A percentile compares a stretch with the other conserved stretches of the same genome.
These are phyloP conservation scores for Paecilomyces sp. DNA, from an alignment of 2,329 filamentous ascomycete genomes.

Conservation along the genomic window DNA sequence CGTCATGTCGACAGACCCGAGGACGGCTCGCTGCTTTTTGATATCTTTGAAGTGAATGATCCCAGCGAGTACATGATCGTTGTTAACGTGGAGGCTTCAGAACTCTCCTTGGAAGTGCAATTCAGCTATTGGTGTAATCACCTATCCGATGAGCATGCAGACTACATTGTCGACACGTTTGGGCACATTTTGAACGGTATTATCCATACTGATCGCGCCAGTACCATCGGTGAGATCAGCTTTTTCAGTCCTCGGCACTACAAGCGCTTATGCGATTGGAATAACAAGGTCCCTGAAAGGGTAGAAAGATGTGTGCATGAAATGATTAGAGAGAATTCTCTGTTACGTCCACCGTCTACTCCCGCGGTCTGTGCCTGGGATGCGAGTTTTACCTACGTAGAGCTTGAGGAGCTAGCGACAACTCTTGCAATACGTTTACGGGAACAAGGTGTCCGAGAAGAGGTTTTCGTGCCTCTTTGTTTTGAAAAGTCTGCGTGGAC, in stretches of 20 bases:
- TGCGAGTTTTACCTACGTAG: conserved; percentile 27
- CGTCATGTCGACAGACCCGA: conserved; percentile 1
- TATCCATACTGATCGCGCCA: conserved; percentile 6
- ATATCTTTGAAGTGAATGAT: conserved; percentile 2
- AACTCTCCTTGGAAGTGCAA: conserved; percentile 39
- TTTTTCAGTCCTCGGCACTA: conserved; percentile 23
- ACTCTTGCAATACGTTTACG: conserved; percentile 29
- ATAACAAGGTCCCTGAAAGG: conserved; percentile 18
- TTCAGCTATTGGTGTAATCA: conserved; percentile 46
- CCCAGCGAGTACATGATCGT: conserved; percentile 17
- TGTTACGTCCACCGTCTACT: conserved; percentile 12
- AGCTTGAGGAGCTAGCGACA: conserved; percentile 31
- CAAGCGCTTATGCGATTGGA: conserved; percentile 27
- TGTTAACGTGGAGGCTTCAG: conserved; percentile 20
- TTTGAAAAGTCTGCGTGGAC: conserved; percentile 40
- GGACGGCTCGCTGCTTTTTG: conserved; percentile 2
- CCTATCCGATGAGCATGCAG: conserved; percentile 34
- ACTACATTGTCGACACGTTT: conserved; percentile 26
- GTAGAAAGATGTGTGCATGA: conserved; percentile 29
- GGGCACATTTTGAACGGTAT: conserved; percentile 24
- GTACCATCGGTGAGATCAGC: conserved; percentile 20
- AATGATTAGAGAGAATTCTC: conserved; percentile 25
- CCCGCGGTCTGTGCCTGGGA: conserved; percentile 29
- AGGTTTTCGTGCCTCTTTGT: conserved; percentile 31
- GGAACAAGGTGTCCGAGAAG: conserved; percentile 30